Evolutionary conservation across 768 basidiomycete species (phyloP).

Genomic region (Lentinula detonsa): DNA sequence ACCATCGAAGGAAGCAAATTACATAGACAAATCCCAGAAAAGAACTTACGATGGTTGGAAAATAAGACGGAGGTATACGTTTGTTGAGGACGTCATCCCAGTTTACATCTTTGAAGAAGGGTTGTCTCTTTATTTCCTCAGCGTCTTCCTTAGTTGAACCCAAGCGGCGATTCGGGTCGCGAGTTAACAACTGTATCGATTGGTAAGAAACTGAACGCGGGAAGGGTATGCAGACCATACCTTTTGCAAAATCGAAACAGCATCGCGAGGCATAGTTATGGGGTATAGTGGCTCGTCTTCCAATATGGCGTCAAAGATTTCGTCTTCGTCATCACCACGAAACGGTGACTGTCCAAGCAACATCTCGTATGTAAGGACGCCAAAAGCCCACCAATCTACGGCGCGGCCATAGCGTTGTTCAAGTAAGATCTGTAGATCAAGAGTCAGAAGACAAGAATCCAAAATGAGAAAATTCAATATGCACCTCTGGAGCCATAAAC

Average conservation of each 20-base stretch:
- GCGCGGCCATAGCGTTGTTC: constrained; percentile 98
- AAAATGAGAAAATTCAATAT: constrained; percentile 10
- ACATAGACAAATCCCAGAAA: not conserved
- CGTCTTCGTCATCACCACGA: constrained; percentile 98
- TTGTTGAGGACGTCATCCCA: constrained; percentile 98
- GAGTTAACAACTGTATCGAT: constrained; percentile 68
- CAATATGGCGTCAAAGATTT: constrained; percentile 98
- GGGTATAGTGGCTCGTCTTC: constrained; percentile 99
- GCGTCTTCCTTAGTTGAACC: constrained; percentile 92
- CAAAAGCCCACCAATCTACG: constrained; percentile 99
- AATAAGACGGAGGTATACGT: constrained; percentile 95
- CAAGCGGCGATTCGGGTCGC: constrained; percentile 86
- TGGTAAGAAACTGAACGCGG: not conserved
- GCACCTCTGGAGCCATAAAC: constrained; percentile 98
- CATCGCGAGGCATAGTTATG: constrained; percentile 98
- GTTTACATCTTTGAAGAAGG: constrained; percentile 98
- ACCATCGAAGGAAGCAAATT: not conserved
- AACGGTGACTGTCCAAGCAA: constrained; percentile 97
- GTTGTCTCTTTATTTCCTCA: constrained; percentile 93
- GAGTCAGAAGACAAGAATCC: constrained; percentile 5
- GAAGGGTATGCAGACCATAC: constrained; percentile 30
- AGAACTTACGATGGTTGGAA: constrained; percentile 82
- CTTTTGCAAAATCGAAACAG: constrained; percentile 93
- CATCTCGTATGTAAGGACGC: constrained; percentile 99
- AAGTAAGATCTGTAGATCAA: constrained; percentile 72